These are phyloP conservation scores for Chaetoceros muelleri DNA, from an alignment of 108 stramenopile species.

Conservation along the genomic window DNA sequence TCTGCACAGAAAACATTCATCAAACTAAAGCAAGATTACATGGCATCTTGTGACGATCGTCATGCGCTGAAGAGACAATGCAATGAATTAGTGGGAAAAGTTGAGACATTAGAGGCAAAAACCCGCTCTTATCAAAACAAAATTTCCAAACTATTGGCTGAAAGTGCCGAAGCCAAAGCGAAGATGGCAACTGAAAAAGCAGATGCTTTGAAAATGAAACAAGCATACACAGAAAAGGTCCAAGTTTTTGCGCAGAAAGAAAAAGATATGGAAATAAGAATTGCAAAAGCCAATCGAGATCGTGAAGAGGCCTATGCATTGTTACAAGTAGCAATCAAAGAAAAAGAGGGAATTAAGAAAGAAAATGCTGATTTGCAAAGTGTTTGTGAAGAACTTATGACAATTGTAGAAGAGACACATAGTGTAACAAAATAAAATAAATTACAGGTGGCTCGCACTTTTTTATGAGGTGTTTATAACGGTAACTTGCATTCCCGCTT, in stretches of 20 bases:
- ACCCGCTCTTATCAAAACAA: not conserved
- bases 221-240: not conserved
- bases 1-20: not conserved
- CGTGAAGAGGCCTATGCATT: not conserved
- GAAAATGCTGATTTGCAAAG: conserved; percentile 1
- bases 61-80: not conserved
- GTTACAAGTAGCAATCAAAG: not conserved
- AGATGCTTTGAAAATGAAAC: not conserved
- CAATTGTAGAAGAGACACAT: not conserved
- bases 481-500: too few species aligned
- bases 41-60: not conserved
- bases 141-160: not conserved
- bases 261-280: not conserved
- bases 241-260: not conserved
- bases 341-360: not conserved
- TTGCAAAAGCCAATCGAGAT: not conserved
- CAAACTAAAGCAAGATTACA: not conserved
- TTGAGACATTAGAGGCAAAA: not conserved
- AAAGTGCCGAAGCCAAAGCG: not conserved
- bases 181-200: conserved; percentile 1
- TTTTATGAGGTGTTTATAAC: too few species aligned
- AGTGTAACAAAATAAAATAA: not conserved
- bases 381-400: conserved; percentile 2
- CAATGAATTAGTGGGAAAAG: not conserved
- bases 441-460: too few species aligned